Evolutionary conservation across 129 eudicot genomes (phyloP), one percentile per base, ranked within the genome.

Genomic region (Scalesia atractyloides): DNA sequence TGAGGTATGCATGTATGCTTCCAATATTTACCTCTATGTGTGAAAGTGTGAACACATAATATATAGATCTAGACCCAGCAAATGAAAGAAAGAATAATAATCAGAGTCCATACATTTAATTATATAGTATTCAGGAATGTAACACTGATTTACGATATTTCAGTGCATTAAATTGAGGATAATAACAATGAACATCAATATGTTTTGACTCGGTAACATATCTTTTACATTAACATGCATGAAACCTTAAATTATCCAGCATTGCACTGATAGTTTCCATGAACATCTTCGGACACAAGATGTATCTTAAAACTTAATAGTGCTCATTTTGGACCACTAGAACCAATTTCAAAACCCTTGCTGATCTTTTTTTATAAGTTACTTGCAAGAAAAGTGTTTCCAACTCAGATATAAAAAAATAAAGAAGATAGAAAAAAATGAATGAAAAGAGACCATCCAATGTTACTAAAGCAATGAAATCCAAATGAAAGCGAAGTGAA

Each of bases 401-500:
- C 37, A 57, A 57, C 1, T 10, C 63, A 56, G 16, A 10, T 2
- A 22, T 0, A 10, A 56, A 56, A 56, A 0, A 9, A 3, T 19
- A 10, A 19, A 56, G n/a, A 22, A 57, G 0, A 57, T 10, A 22
- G 3, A 30, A 6, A 11, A 20, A 24, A 24, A 24, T 0, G 30
- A 1, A 41, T 63, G 0, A 17, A 62, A 18, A 54, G 41, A 41
- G 37, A 66, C 37, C 0, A 57, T 36, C 50, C 15, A 76, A 57
- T 43, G 47, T 19, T 39, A 63, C 24, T 5, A 41, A 57, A 66
- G 30, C 39, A 66, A 19, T 22, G 5, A 73, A 34, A 22, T 58
- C 15, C 50, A 30, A 47, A 76, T 14, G 48, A 62, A 14, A n/a
- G n/a, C 14, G 2, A 72, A 54, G 52, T 37, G 34, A 73, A 76